These are phyloP conservation scores for Saccharomycopsis phalli DNA, from an alignment of 1,139 yeast genomes.

Conservation along the genomic window DNA sequence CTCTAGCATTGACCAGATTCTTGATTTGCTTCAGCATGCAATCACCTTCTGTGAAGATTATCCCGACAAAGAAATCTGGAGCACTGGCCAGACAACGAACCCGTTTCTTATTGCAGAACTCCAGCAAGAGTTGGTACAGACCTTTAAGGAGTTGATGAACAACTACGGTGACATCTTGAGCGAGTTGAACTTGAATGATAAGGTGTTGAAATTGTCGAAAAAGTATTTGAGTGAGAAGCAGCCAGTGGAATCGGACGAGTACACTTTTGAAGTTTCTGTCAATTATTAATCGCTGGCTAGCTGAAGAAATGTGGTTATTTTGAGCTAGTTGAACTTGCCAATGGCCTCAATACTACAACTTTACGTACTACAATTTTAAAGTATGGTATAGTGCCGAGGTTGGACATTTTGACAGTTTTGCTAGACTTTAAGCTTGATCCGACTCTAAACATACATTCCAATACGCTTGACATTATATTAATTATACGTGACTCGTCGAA, in stretches of 20 bases:
- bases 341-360: too few relatives aligned
- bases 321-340: too few relatives aligned
- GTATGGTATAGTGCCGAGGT: too few relatives aligned
- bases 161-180: slow-evolving; percentile 13
- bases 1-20: slow-evolving; percentile 10
- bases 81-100: slow-evolving; percentile 11
- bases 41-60: slow-evolving; percentile 18
- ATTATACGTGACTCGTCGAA: too few relatives aligned
- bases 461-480: too few relatives aligned
- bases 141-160: slow-evolving; percentile 9
- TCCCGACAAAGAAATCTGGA: not conserved
- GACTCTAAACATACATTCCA: too few relatives aligned
- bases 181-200: slow-evolving; percentile 16
- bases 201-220: slow-evolving; percentile 15
- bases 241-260: not conserved
- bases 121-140: slow-evolving; percentile 3
- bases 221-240: not conserved
- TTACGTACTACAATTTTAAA: too few relatives aligned
- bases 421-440: too few relatives aligned
- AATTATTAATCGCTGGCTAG: slow-evolving; percentile 20
- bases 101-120: slow-evolving; percentile 9
- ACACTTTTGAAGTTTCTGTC: slow-evolving; percentile 3
- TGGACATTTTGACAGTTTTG: too few relatives aligned
- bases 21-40: slow-evolving; percentile 9
- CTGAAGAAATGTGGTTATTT: too few relatives aligned